A percentile compares a stretch with the other conserved stretches of the same genome.
Conservation (phyloP, 768 basidiomycete species). For the Agrocybe pediades region DNA sequence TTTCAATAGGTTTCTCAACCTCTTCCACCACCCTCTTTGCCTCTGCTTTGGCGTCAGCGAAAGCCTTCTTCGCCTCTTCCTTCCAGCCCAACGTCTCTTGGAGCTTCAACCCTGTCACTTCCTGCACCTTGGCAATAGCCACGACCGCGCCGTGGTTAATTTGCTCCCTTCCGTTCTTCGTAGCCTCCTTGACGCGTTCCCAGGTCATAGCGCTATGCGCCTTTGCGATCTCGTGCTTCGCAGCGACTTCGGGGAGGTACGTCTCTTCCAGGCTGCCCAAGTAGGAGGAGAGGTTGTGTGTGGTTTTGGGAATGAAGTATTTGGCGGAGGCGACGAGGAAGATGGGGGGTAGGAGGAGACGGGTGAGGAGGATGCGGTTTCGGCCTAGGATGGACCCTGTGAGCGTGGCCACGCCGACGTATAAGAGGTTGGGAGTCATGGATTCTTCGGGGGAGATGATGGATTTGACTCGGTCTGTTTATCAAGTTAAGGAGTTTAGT, state of each 20-base stretch:
- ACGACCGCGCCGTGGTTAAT: constrained; percentile 45
- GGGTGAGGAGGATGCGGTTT: constrained; percentile 67
- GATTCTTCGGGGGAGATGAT: constrained; percentile 80
- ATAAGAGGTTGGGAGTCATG: constrained; percentile 87
- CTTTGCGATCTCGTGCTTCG: constrained; percentile 65
- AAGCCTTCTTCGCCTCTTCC: constrained; percentile 14
- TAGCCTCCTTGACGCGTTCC: constrained; percentile 55
- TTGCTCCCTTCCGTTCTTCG: constrained; percentile 45
- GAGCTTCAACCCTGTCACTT: constrained; percentile 70
- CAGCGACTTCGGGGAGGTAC: constrained; percentile 68
- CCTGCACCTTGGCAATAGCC: constrained; percentile 22
- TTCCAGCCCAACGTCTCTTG: constrained; percentile 45
- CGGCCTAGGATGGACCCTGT: constrained; percentile 87
- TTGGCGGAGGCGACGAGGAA: constrained; percentile 69
- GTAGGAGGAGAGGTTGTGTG: constrained; percentile 68
- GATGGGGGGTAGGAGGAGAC: constrained; percentile 74
- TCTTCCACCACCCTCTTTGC: constrained; percentile 23
- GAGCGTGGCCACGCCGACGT: constrained; percentile 86
- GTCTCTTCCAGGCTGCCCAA: constrained; percentile 67
- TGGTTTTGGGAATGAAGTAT: constrained; percentile 88
- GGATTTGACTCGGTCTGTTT: constrained; percentile 76
- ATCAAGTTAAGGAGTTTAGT: neutral
- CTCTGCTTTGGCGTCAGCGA: constrained; percentile 18
- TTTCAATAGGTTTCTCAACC: constrained; percentile 23
- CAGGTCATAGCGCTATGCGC: constrained; percentile 62